Evolutionary conservation across 2,329 filamentous ascomycete species (phyloP).

Genomic region (Fusarium siculi): DNA sequence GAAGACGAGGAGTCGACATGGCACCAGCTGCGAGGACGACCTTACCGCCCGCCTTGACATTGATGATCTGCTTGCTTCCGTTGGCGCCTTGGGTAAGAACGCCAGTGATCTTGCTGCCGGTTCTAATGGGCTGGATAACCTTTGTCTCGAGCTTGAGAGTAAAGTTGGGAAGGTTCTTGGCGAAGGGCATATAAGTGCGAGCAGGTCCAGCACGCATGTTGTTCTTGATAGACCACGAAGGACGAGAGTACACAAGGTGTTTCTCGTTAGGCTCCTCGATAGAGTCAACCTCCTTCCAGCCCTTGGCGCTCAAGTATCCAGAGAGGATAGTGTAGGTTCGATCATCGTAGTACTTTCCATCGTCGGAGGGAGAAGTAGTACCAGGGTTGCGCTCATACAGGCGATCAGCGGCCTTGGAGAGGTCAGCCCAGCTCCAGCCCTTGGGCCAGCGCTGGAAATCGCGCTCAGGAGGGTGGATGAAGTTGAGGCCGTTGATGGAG

Average conservation of each 20-base stretch:
- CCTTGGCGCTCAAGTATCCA: conserved; percentile 65
- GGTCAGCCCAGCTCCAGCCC: conserved; percentile 38
- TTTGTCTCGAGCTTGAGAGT: conserved; percentile 72
- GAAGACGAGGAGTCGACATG: conserved; percentile 43
- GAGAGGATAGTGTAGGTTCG: conserved; percentile 71
- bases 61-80: conserved; percentile 51
- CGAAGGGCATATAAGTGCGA: conserved; percentile 75
- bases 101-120: conserved; percentile 70
- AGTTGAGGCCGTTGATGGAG: conserved; percentile 45
- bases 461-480: conserved; percentile 41
- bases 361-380: conserved; percentile 71
- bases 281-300: conserved; percentile 74
- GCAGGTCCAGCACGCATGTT: conserved; percentile 76
- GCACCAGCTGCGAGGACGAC: conserved; percentile 75
- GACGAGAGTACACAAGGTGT: conserved; percentile 72
- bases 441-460: conserved; percentile 43
- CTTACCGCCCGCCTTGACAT: conserved; percentile 40
- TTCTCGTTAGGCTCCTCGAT: conserved; percentile 71
- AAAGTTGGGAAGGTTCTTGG: conserved; percentile 70
- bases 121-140: conserved; percentile 72
- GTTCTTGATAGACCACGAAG: conserved; percentile 74
- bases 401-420: conserved; percentile 39
- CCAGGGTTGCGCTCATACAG: conserved; percentile 59
- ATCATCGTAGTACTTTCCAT: conserved; percentile 74
- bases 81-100: conserved; percentile 68